Evolutionary conservation across 108 stramenopile genomes (phyloP), one percentile per base, ranked within the genome.

Genomic region (Nannochloropsis oceanica): DNA sequence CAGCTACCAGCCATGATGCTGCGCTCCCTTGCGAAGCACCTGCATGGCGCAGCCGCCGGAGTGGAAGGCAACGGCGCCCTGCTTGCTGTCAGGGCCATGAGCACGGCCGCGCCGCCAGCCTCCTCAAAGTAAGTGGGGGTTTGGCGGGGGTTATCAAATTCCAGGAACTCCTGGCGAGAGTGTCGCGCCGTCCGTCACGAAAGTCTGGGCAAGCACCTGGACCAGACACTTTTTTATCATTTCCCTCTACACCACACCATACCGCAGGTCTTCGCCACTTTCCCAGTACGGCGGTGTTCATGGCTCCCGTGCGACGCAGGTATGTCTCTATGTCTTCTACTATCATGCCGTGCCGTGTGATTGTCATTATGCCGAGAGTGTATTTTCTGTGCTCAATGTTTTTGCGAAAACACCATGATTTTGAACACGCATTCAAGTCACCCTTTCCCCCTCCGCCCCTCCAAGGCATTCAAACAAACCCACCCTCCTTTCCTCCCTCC

Each of bases 241-340:
- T 5, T 34, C 34, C 34, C 34, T 34, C 79, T 18, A 42, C 85
- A 81, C 43, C 46, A 81, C 43, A 88, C 81, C 80, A 42, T 12
- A 82, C 84, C 34, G 84, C 34, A 84, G 84, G 18, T 44, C 83
- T 26, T 73, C 82, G 34, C 88, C 88, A 25, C 82, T 88, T 2
- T 88, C 81, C 81, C 80, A 80, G 12, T 85, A 84, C 27, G 88
- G 88, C n/a, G 88, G 88, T 14, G 88, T 88, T 14, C 88, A 88
- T 44, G 88, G 88, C 59, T n/a, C 59, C 59, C 59, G 59, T 7
- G 10, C 59, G 59, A 73, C 59, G 59, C 59, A 73, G 59, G 59
- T 73, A 73, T 7, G 59, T 73, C 18, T n/a, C 18, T 73, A 8
- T 73, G 1, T 34, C 34, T 34, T 34, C 34, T 5, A 34, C 5